phyloP scores from a whole-genome alignment of 345 rosid species.

The Lumnitzera littorea region DNA sequence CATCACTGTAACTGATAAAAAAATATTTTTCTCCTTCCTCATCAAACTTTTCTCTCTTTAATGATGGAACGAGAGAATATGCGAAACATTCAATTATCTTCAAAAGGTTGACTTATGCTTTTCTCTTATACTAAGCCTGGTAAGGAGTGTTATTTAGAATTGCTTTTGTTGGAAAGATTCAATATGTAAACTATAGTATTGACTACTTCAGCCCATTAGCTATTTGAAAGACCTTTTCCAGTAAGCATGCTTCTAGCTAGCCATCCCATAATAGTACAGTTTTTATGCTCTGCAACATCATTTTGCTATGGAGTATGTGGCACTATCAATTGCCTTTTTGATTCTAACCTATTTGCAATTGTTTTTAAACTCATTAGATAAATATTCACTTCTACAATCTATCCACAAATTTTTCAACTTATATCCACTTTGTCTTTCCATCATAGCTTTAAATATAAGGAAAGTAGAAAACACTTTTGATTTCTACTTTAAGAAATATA shows the following conservation, averaged over 20 bases:
- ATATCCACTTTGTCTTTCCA: conserved; percentile 1
- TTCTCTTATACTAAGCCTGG: background rate
- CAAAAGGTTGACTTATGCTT: background rate
- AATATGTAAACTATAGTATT: background rate
- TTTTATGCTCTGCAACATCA: background rate
- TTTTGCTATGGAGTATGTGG: background rate
- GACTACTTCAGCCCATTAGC: background rate
- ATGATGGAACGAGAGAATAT: background rate
- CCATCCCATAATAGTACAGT: background rate
- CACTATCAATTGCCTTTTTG: background rate
- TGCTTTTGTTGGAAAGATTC: conserved; percentile 1
- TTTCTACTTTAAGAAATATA: background rate
- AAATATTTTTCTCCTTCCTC: background rate
- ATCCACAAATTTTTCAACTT: background rate
- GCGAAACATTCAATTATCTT: background rate
- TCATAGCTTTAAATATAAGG: background rate
- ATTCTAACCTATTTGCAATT: background rate
- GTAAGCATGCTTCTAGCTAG: conserved; percentile 1
- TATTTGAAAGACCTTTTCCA: background rate
- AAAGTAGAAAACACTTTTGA: background rate
- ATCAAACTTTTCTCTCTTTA: background rate
- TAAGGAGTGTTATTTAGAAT: background rate
- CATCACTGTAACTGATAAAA: background rate
- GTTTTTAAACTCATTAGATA: background rate
- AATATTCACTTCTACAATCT: conserved; percentile 1